Evolutionary conservation across 257 asterid genomes (phyloP).

Genomic region (Solanum microdontum): DNA sequence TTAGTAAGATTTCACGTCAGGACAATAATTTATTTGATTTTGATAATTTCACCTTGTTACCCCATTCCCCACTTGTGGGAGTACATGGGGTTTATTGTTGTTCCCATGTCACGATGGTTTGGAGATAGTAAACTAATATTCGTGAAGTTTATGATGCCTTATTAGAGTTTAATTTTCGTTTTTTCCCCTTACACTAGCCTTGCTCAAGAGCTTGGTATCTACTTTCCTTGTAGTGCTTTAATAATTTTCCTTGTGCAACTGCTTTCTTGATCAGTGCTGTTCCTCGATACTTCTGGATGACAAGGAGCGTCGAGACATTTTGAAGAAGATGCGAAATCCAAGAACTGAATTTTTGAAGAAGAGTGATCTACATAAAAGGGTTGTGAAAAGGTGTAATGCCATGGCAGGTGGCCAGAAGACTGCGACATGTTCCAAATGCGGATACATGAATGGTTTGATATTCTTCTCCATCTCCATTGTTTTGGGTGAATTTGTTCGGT

Average conservation of each 20-base stretch:
- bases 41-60: background rate
- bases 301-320: conserved; percentile 27
- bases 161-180: background rate
- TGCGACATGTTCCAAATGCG: conserved; percentile 57
- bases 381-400: conserved; percentile 57
- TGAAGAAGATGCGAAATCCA: conserved; percentile 68
- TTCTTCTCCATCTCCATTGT: background rate
- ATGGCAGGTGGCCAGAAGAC: conserved; percentile 36
- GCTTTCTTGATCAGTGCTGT: conserved; percentile 40
- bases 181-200: background rate
- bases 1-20: background rate
- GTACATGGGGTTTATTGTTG: background rate
- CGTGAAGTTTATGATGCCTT: background rate
- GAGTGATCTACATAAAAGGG: conserved; percentile 30
- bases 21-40: background rate
- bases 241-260: background rate
- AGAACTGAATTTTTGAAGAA: conserved; percentile 52
- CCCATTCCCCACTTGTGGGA: background rate
- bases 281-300: conserved; percentile 64
- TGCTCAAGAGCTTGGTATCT: background rate
- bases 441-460: conserved; percentile 60
- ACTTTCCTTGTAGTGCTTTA: background rate
- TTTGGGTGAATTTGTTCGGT: background rate
- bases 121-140: background rate
- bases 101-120: background rate